Evolutionary conservation across 2,329 filamentous ascomycete species (phyloP).

Genomic region (Pestalotiopsis fici): DNA sequence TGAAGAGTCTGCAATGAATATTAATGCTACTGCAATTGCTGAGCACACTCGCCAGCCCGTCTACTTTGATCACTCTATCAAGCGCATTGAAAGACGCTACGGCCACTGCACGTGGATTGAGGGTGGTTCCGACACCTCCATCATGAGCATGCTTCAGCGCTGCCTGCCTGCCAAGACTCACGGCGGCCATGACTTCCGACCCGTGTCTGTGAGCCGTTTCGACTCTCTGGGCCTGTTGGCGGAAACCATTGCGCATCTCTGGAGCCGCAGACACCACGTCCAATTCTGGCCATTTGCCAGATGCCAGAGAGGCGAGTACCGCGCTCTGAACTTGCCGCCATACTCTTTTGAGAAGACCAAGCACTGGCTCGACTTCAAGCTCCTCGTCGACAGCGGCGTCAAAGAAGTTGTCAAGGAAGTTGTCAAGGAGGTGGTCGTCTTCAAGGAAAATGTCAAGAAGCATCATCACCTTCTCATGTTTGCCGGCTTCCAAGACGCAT

Average conservation of each 20-base stretch:
- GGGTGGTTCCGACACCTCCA: slow-evolving; percentile 15
- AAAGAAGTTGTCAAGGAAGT: no score
- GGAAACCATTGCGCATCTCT: slow-evolving; percentile 8
- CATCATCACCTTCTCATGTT: slow-evolving; percentile 7
- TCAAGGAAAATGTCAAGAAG: background rate
- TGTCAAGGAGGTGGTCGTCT: background rate
- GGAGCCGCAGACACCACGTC: slow-evolving; percentile 5
- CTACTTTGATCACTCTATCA: slow-evolving; percentile 15
- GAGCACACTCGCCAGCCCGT: slow-evolving; percentile 16
- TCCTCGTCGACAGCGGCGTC: slow-evolving; percentile 13
- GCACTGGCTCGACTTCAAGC: slow-evolving; percentile 37
- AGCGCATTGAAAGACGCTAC: slow-evolving; percentile 7
- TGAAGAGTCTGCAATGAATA: slow-evolving; percentile 2
- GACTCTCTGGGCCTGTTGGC: slow-evolving; percentile 3
- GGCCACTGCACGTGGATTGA: slow-evolving; percentile 15
- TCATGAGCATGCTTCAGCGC: slow-evolving; percentile 14
- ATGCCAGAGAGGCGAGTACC: slow-evolving; percentile 5
- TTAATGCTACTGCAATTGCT: slow-evolving; percentile 11
- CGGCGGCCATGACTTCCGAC: background rate
- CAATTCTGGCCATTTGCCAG: slow-evolving; percentile 10
- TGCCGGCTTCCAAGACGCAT: background rate
- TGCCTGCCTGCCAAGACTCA: slow-evolving; percentile 2
- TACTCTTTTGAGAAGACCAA: slow-evolving; percentile 32
- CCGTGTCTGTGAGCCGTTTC: slow-evolving; percentile 4
- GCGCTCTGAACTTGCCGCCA: slow-evolving; percentile 20